phyloP scores from a whole-genome alignment of 768 basidiomycete genomes.

The Russula vinacea region DNA sequence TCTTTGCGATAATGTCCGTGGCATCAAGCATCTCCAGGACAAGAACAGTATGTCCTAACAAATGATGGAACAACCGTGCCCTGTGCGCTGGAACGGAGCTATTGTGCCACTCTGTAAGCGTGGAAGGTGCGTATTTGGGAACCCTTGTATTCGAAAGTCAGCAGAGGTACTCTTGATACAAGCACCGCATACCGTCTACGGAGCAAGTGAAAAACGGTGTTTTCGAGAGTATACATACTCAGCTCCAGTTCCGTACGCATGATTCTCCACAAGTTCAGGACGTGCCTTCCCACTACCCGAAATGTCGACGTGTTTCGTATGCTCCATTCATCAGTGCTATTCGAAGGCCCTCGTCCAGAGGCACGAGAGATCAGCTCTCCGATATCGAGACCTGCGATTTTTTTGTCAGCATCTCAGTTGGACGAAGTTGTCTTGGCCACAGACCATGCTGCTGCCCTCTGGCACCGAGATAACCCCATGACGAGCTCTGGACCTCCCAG shows the following conservation, averaged over 20 bases:
- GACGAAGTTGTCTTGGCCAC: slow-evolving; percentile 18
- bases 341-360: slow-evolving; percentile 41
- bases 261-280: slow-evolving; percentile 89
- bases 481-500: slow-evolving; percentile 85
- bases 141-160: slow-evolving; percentile 21
- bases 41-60: slow-evolving; percentile 59
- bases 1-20: slow-evolving; percentile 82
- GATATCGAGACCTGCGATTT: slow-evolving; percentile 62
- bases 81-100: slow-evolving; percentile 57
- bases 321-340: slow-evolving; percentile 64
- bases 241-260: slow-evolving; percentile 82
- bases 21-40: slow-evolving; percentile 78
- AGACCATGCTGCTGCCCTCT: slow-evolving; percentile 61
- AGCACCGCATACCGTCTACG: slow-evolving; percentile 55
- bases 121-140: slow-evolving; percentile 25
- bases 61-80: slow-evolving; percentile 57
- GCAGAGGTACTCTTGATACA: background rate
- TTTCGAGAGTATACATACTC: slow-evolving; percentile 83
- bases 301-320: slow-evolving; percentile 75
- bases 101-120: slow-evolving; percentile 66
- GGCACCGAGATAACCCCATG: slow-evolving; percentile 88
- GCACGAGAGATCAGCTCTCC: slow-evolving; percentile 75
- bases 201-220: slow-evolving; percentile 79
- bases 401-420: background rate
- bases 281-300: slow-evolving; percentile 82